Evolutionary conservation across 371 early-diverging fungal genomes (phyloP).

Genomic region (Apophysomyces variabilis): DNA sequence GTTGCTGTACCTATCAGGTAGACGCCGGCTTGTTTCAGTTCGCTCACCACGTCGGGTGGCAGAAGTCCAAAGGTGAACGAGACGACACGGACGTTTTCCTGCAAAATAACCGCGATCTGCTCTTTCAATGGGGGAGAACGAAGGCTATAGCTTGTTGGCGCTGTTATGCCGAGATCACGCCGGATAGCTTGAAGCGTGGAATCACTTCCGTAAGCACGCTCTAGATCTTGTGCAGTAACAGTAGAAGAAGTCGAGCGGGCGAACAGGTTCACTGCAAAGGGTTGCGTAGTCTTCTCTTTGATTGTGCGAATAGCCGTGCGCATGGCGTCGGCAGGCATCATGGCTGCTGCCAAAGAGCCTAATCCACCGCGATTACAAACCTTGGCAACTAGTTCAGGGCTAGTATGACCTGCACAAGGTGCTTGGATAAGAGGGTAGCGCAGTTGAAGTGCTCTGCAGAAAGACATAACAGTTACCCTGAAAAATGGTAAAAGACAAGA

Average conservation of each 20-base stretch:
- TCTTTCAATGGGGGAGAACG: conserved; percentile 46
- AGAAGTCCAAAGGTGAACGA: conserved; percentile 52
- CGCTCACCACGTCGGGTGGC: conserved; percentile 28
- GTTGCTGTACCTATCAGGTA: conserved; percentile 54
- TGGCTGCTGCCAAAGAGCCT: conserved; percentile 46
- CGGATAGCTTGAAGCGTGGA: conserved; percentile 34
- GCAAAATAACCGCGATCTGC: conserved; percentile 41
- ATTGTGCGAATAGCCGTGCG: conserved; percentile 42
- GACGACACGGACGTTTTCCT: conserved; percentile 45
- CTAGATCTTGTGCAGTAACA: conserved; percentile 30
- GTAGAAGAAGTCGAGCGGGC: conserved; percentile 22
- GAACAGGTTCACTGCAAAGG: conserved; percentile 53
- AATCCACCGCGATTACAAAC: conserved; percentile 50
- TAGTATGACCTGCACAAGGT: conserved; percentile 50
- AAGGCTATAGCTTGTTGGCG: conserved; percentile 29
- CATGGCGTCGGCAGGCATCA: conserved; percentile 32
- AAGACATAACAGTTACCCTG: not conserved
- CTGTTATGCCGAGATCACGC: conserved; percentile 27
- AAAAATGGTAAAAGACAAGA: not conserved
- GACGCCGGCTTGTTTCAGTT: conserved; percentile 34
- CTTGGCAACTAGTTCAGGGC: conserved; percentile 35
- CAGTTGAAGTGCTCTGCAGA: conserved; percentile 23
- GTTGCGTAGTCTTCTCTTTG: conserved; percentile 30
- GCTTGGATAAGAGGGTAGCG: conserved; percentile 48
- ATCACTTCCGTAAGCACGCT: conserved; percentile 34